phyloP scores from a whole-genome alignment of 352 stramenopile genomes.

The Phytophthora citrophthora region DNA sequence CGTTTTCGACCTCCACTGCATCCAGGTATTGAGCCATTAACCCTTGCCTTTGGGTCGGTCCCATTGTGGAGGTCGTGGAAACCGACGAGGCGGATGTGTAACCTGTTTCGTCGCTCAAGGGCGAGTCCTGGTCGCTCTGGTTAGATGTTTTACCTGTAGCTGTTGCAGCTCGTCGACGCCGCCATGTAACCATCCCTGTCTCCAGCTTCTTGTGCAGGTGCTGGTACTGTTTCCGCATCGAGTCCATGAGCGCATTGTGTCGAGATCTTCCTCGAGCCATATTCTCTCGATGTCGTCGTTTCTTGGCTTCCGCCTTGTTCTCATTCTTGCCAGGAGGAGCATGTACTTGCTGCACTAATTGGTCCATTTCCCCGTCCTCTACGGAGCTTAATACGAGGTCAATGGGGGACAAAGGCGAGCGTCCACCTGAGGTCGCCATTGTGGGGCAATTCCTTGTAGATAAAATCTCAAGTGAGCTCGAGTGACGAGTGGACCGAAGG shows the following conservation, averaged over 20 bases:
- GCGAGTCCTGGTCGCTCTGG: constrained; percentile 9
- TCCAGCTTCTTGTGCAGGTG: constrained; percentile 28
- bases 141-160: not conserved
- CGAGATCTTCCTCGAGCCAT: constrained; percentile 38
- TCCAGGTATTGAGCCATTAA: constrained; percentile 30
- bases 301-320: constrained; percentile 32
- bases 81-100: constrained; percentile 3
- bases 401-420: constrained; percentile 22
- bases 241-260: constrained; percentile 32
- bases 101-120: not conserved
- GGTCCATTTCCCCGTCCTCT: constrained; percentile 8
- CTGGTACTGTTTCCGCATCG: constrained; percentile 36
- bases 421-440: constrained; percentile 18
- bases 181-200: constrained; percentile 20
- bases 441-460: not conserved
- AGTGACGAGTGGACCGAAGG: not conserved
- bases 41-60: not conserved
- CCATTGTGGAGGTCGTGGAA: not conserved
- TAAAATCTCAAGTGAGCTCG: not conserved
- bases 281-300: constrained; percentile 31
- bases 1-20: constrained; percentile 35
- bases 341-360: constrained; percentile 10
- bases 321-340: constrained; percentile 3
- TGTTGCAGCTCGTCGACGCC: not conserved
- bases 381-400: constrained; percentile 10